Evolutionary conservation across 1,139 yeast species (phyloP), one percentile per base, ranked within the genome.

Genomic region (Pichia sp.): DNA sequence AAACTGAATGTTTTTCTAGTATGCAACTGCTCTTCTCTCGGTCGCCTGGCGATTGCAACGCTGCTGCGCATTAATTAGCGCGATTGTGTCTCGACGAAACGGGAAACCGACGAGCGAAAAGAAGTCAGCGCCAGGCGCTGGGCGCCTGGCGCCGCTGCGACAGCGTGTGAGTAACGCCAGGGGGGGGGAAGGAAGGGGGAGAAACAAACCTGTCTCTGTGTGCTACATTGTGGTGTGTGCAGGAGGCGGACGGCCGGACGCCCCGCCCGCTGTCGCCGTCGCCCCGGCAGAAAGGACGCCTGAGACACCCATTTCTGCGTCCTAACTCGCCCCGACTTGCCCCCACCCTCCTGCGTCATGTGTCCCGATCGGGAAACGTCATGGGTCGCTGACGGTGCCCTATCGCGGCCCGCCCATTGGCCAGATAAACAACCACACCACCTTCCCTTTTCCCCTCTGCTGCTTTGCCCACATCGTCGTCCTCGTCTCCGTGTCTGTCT

Each of bases 341-440:
- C n/a, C n/a, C 40, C 40, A 34, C n/a, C n/a, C 17, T n/a, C 43
- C 43, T n/a, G 12, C 24, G 8, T 9, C 43, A n/a, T 8, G 43
- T 17, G 16, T 10, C 45, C 45, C 30, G 12, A 42, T 42, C 45
- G 45, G 45, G 45, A 10, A 42, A 17, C 45, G 10, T 29, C 12
- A 17, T 17, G 20, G 24, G 47, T 44, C 33, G 45, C 9, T 6
- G 12, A 38, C 24, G 20, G 36, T 16, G n/a, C 20, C 36, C 12
- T 46, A 50, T 50, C 53, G 53, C 45, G 17, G 8, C 10, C 12
- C 33, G 20, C 46, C 34, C 31, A 50, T 50, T 50, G 53, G 53
- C 36, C 48, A 27, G 52, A 24, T 50, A 33, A 30, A 17, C 29
- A 14, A n/a, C 20, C 24, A 30, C 20, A 6, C 31, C 40, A 20